Base-by-base conservation (phyloP, 306 rosid species). In the Rosa lucieae region DNA sequence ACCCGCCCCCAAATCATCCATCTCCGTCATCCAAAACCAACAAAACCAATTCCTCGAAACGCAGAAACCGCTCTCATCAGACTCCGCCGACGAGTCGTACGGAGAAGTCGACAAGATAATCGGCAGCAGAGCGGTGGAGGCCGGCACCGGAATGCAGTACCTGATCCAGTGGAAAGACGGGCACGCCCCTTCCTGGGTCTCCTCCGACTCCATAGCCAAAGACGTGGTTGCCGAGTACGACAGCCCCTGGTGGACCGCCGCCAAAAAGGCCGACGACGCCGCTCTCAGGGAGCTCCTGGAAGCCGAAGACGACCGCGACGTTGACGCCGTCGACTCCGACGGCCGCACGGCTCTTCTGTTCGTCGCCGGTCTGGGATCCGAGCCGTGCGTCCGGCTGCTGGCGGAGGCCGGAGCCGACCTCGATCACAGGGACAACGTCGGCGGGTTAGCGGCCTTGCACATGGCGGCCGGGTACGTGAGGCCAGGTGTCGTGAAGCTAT, bases 161-260 rank as follows among this genome's bases (percentile, higher is more conserved):
- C 67, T 94, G 37, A 92, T 94, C 71, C 88, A 91, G 77, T 94
- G 97, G 99, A 89, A 91, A 73, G 95, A 94, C 82, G 92, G 97
- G 0, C 95, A 94, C 63, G 66, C 88, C 13, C 99, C 97, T 0
- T 88, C 97, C 6, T 94, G 97, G 99, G 84, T 92, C 7, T 87
- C 93, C 0, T 79, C 95, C 0, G 91, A 91, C 61, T 94, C 77
- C 89, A 90, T 92, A 13, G 95, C 97, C 8, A 86, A 86, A 61
- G 97, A 94, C 74, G 95, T 94, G 8, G 77, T 94, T 2, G 83
- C 97, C 10, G 95, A 94, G 71, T 94, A 88, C 82, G 99, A 94
- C 18, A 81, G 89, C 1, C 91, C 97, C 0, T 94, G 99, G 97
- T 94, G 97, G 99, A 91, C 87, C 15, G 94, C 99, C 29, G 98